Base-by-base conservation (phyloP, 2,329 filamentous ascomycete genomes). In the Sphaerulina musiva region DNA sequence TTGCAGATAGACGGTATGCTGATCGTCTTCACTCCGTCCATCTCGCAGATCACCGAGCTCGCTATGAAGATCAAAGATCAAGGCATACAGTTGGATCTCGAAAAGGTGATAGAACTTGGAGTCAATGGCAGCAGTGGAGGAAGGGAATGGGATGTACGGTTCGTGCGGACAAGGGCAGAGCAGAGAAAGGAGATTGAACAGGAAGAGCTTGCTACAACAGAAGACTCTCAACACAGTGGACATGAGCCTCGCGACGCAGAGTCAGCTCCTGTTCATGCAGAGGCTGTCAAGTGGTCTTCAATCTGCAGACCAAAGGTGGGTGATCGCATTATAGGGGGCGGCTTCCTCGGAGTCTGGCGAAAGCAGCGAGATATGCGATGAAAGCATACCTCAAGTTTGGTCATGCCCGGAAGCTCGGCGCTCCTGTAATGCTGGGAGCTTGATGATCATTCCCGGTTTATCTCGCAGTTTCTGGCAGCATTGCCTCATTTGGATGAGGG, bases 41-140 rank as follows among this genome's bases (percentile, higher is more conserved):
- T 93, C 55, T 90, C 87, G 8, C 88, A 92, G 68, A 85, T 92
- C 52, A 82, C 78, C 40, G 78, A 83, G 4, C 86, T 84, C 55
- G 73, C 84, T 29, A 71, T 78, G 44, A 68, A 74, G 39, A 78
- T 83, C 32, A 78, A 77, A 54, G 70, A 77, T 29, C 72, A 80
- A 10, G 70, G 69, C 2, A 72, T 88, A 50, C 80, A 81, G 0
- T 74, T 84, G 44, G 68, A 76, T 26, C 69, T 83, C 7, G 82
- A 86, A 39, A 77, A 74, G 43, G 80, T 83, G 0, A 64, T 86
- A 12, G 84, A 87, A 67, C 71, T 86, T 17, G 74, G 72, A 12
- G 63, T 60, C 58, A 75, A 75, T 41, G 74, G 70, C 49, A 74
- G 76, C 3, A 72, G 74, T n/a, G 78, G 75, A 34, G 81, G 83